These are phyloP conservation scores for Lactifluus subvellereus DNA, from an alignment of 768 basidiomycete genomes.

Conservation along the genomic window DNA sequence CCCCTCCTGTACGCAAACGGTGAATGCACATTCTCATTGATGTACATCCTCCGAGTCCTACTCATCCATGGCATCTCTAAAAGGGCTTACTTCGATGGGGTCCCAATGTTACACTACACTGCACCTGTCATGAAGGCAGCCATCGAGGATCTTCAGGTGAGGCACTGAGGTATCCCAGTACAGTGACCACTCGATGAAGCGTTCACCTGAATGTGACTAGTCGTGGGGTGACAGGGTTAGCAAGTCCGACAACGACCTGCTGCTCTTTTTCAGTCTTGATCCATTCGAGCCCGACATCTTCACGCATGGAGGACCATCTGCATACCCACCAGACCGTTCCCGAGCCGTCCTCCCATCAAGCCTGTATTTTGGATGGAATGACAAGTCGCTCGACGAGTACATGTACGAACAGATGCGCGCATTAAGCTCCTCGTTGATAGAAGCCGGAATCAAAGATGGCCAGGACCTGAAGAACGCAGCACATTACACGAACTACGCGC, in stretches of 20 bases:
- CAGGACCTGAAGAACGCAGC: background rate
- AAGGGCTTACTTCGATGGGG: background rate
- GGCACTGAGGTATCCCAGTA: background rate
- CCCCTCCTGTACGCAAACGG: conserved; percentile 27
- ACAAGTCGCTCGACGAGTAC: conserved; percentile 33
- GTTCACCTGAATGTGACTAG: conserved; percentile 26
- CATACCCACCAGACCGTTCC: conserved; percentile 23
- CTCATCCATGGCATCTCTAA: conserved; percentile 6
- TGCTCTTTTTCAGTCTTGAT: conserved; percentile 34
- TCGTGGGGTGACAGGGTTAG: conserved; percentile 41
- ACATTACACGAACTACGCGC: background rate
- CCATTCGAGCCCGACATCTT: conserved; percentile 12
- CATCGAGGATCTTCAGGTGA: background rate
- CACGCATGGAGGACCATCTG: conserved; percentile 18
- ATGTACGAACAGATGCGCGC: background rate
- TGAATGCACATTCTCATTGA: background rate
- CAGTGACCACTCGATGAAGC: background rate
- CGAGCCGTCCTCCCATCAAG: conserved; percentile 1
- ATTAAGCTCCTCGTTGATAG: background rate
- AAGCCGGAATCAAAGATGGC: background rate
- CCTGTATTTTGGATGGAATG: conserved; percentile 39
- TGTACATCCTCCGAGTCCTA: background rate
- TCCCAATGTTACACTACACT: conserved; percentile 7
- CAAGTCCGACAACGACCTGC: conserved; percentile 32
- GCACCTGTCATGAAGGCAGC: conserved; percentile 1